Evolutionary conservation across 179 eudicot species (phyloP).

Genomic region (Silene coronaria): DNA sequence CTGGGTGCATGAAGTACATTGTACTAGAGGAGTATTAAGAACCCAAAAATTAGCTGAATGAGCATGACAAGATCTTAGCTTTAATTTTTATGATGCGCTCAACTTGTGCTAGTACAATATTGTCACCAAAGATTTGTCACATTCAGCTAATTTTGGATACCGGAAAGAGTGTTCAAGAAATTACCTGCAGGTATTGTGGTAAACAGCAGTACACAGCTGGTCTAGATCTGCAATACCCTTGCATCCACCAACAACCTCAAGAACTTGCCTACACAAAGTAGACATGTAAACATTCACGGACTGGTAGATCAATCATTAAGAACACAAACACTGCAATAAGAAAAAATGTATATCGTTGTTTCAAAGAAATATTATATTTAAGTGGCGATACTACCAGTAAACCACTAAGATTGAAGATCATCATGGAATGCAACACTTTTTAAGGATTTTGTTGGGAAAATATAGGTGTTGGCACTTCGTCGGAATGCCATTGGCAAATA

Average conservation of each 20-base stretch:
- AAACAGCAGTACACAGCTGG: slow-evolving; percentile 64
- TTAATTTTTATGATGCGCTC: neutral
- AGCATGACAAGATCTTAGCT: too few species aligned
- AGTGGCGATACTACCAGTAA: too few species aligned
- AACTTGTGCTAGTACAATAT: neutral
- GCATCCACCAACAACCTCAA: slow-evolving; percentile 93
- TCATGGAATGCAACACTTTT: too few species aligned
- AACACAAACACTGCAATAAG: neutral
- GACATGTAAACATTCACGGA: neutral
- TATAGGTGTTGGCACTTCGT: too few species aligned
- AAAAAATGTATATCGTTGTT: neutral
- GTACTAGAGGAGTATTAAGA: neutral
- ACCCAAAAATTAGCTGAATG: neutral
- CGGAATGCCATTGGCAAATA: too few species aligned
- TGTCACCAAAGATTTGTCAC: neutral
- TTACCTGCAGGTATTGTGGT: slow-evolving; percentile 97
- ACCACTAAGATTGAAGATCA: too few species aligned
- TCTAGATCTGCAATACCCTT: slow-evolving; percentile 64
- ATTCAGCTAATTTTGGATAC: neutral
- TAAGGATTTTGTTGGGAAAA: too few species aligned
- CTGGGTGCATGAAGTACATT: neutral
- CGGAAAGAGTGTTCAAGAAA: slow-evolving; percentile 3
- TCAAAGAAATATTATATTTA: neutral
- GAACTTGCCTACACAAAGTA: slow-evolving; percentile 72
- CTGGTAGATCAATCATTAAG: neutral